These are phyloP conservation scores for Fusarium sp. DNA, from an alignment of 2,329 filamentous ascomycete genomes.

Conservation along the genomic window DNA sequence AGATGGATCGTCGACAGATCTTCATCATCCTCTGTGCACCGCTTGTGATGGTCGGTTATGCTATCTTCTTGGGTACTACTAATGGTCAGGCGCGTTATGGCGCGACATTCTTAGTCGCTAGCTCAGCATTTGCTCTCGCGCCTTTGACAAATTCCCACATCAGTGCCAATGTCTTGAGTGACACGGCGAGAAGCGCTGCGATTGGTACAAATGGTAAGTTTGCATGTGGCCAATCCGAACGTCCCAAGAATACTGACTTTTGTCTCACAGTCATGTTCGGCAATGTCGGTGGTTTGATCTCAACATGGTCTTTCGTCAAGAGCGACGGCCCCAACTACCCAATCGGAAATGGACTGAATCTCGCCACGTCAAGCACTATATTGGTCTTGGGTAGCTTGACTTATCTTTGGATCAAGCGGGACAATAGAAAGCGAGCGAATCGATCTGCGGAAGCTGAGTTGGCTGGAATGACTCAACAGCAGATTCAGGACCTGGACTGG, in stretches of 20 bases:
- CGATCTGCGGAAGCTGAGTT: slow-evolving; percentile 57
- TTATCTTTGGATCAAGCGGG: slow-evolving; percentile 69
- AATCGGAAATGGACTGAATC: slow-evolving; percentile 77
- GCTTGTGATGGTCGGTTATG: slow-evolving; percentile 75
- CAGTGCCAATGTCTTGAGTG: slow-evolving; percentile 76
- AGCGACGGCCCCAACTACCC: slow-evolving; percentile 72
- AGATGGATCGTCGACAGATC: slow-evolving; percentile 67
- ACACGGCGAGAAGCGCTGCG: slow-evolving; percentile 74
- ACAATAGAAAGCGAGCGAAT: slow-evolving; percentile 61
- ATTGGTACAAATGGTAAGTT: slow-evolving; percentile 65
- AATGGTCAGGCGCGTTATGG: slow-evolving; percentile 69
- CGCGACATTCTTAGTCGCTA: slow-evolving; percentile 75
- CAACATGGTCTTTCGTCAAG: slow-evolving; percentile 72
- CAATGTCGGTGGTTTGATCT: slow-evolving; percentile 74
- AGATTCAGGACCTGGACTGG: slow-evolving; percentile 73
- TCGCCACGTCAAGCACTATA: slow-evolving; percentile 66
- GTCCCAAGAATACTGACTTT: not conserved
- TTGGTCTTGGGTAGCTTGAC: slow-evolving; percentile 59
- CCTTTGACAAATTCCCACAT: slow-evolving; percentile 52
- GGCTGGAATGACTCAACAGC: slow-evolving; percentile 61
- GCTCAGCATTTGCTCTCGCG: slow-evolving; percentile 19
- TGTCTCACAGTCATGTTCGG: slow-evolving; percentile 69
- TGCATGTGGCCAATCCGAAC: rapidly evolving
- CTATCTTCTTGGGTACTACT: slow-evolving; percentile 72
- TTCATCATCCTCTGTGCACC: slow-evolving; percentile 71